Conservation (phyloP, 1,284 basidiomycete genomes). For the Boletus smithii region DNA sequence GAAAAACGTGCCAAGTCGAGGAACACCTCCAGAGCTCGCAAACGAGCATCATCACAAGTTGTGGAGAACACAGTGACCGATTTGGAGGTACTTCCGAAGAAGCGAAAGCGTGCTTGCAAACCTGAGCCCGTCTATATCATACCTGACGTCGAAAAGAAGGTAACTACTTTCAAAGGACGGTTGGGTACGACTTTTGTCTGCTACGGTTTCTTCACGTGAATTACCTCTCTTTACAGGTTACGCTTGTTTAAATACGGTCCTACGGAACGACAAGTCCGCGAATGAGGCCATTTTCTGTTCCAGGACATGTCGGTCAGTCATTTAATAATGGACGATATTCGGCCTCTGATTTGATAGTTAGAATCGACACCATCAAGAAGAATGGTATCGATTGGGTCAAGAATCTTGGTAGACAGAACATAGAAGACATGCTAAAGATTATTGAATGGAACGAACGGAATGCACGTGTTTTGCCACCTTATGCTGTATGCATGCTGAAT, state of each 20-base stretch:
- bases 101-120: slow-evolving; percentile 43
- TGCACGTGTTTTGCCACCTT: slow-evolving; percentile 33
- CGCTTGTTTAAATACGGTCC: slow-evolving; percentile 82
- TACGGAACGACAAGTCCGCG: slow-evolving; percentile 67
- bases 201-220: background rate
- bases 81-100: slow-evolving; percentile 32
- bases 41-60: slow-evolving; percentile 5
- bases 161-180: slow-evolving; percentile 71
- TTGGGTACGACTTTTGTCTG: slow-evolving; percentile 41
- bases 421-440: slow-evolving; percentile 65
- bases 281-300: slow-evolving; percentile 68
- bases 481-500: background rate
- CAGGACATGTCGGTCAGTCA: slow-evolving; percentile 56
- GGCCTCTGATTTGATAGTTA: slow-evolving; percentile 18
- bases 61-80: background rate
- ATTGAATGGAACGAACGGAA: slow-evolving; percentile 87
- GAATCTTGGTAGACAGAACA: slow-evolving; percentile 74
- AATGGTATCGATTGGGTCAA: slow-evolving; percentile 81
- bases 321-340: background rate
- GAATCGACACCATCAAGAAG: slow-evolving; percentile 77
- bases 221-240: slow-evolving; percentile 42
- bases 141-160: slow-evolving; percentile 58
- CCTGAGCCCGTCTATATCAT: slow-evolving; percentile 69
- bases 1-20: background rate
- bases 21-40: slow-evolving; percentile 5